Evolutionary conservation across 2,329 filamentous ascomycete species (phyloP), one percentile per base, ranked within the genome.

Genomic region (Colletotrichum sp.): DNA sequence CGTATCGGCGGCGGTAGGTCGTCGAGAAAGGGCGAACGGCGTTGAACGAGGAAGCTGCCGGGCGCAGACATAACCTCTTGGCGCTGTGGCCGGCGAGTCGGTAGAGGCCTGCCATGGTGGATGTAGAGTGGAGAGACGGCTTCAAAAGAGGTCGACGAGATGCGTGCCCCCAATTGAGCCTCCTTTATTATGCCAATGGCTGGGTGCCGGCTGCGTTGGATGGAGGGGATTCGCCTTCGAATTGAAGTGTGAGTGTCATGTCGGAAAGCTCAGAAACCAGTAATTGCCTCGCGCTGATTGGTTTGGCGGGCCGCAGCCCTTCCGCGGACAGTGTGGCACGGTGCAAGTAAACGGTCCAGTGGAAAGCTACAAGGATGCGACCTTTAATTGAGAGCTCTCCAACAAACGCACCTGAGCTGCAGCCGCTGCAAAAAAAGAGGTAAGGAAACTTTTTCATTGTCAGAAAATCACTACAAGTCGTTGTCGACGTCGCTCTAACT

Each of bases 31-130:
- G 88, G 79, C 94, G 90, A 80, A 88, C 83, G 79, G 84, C 81
- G 78, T 78, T 77, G 71, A 83, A 79, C 79, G 82, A 78, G 38
- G 80, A 66, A 67, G 85, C 68, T 79, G 81, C 80, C 78, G 84
- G 88, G 78, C 87, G 89, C 80, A 92, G 86, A 83, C 90, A 92
- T 81, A 94, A 87, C 81, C 93, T 92, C 87, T 91, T 93, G 86
- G 93, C 93, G 85, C 91, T 90, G 86, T 90, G 91, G 89, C 92
- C 90, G 85, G 93, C 93, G 83, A 96, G 90, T 86, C 94, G 92
- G 87, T 92, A 92, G 83, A 96, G 88, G 81, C 92, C 90, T 85
- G 93, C 90, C 94, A 96, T 96, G 87, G 85, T 88, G 84, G 78
- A 81, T 72, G 78, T 74, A 74, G 77, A 80, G 78, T 57, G 79